phyloP scores from a whole-genome alignment of 1,139 yeast species.

The Suhomyces choctaworum region DNA sequence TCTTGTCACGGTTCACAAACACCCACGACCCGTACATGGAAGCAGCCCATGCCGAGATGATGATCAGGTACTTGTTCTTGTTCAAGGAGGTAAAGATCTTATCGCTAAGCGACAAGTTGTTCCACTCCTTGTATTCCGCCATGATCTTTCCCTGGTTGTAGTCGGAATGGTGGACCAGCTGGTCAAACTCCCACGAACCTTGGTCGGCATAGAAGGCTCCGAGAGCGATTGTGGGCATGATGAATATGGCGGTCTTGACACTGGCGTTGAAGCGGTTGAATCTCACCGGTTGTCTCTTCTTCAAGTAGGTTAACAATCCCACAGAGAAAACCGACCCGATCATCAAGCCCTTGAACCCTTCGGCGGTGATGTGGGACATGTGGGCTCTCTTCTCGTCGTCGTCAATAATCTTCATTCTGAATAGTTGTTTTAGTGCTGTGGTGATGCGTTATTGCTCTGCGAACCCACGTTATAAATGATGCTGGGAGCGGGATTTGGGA shows the following conservation, averaged over 20 bases:
- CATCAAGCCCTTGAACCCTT: conserved; percentile 43
- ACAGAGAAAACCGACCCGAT: conserved; percentile 38
- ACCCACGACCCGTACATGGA: conserved; percentile 85
- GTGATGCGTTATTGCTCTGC: too few relatives aligned
- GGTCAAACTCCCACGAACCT: conserved; percentile 51
- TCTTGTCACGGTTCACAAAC: conserved; percentile 70
- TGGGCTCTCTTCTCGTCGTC: conserved; percentile 47
- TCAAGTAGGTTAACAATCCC: conserved; percentile 37
- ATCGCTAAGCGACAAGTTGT: conserved; percentile 16
- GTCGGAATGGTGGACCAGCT: conserved; percentile 38
- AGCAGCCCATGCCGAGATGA: conserved; percentile 81
- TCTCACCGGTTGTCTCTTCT: conserved; percentile 34
- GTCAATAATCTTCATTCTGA: conserved; percentile 39
- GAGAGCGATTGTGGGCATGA: conserved; percentile 43
- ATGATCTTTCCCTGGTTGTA: conserved; percentile 26
- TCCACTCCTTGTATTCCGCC: conserved; percentile 26
- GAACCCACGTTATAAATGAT: neutral
- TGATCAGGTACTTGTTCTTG: conserved; percentile 70
- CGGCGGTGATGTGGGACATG: conserved; percentile 34
- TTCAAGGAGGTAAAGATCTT: conserved; percentile 43
- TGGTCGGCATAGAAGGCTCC: conserved; percentile 49
- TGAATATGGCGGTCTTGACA: conserved; percentile 40
- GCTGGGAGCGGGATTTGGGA: neutral
- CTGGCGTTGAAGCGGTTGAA: conserved; percentile 40
- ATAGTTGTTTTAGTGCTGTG: neutral